These are phyloP conservation scores for Macrolepiota albuminosa DNA, from an alignment of 768 basidiomycete genomes.

Conservation along the genomic window DNA sequence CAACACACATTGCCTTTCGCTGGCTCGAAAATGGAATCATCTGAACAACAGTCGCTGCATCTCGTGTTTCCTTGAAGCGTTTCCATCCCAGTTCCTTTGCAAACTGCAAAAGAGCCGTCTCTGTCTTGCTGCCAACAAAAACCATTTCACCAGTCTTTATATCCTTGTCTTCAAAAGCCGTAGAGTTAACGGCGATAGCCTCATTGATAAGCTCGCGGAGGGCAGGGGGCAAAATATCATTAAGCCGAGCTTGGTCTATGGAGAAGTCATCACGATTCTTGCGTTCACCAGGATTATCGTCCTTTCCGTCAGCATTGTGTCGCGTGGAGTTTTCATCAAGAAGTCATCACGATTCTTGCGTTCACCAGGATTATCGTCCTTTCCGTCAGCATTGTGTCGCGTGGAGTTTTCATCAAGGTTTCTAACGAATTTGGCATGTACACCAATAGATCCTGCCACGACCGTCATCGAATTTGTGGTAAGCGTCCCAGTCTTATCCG, in stretches of 20 bases:
- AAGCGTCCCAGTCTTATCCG: conserved; percentile 95
- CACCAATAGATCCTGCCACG: conserved; percentile 92
- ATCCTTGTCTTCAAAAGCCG: conserved; percentile 85
- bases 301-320: conserved; percentile 62
- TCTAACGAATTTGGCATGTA: conserved; percentile 91
- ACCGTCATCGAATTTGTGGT: conserved; percentile 96
- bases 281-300: conserved; percentile 29
- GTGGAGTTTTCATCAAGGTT: conserved; percentile 65
- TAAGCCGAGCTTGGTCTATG: conserved; percentile 73
- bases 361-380: conserved; percentile 26
- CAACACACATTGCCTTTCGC: conserved; percentile 92
- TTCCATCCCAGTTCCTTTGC: conserved; percentile 78
- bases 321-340: conserved; percentile 69
- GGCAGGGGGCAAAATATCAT: conserved; percentile 52
- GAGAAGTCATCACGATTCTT: conserved; percentile 74
- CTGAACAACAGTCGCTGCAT: conserved; percentile 60
- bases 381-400: conserved; percentile 68
- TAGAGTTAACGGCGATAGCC: conserved; percentile 88
- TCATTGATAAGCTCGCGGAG: conserved; percentile 72
- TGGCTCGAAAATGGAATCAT: conserved; percentile 94
- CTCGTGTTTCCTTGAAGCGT: conserved; percentile 63
- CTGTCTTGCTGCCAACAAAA: conserved; percentile 94
- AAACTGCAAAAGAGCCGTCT: conserved; percentile 85
- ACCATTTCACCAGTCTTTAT: conserved; percentile 49
- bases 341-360: conserved; percentile 68